These are phyloP conservation scores for Boletus vermiculosoides DNA, from an alignment of 768 basidiomycete genomes.

Conservation along the genomic window DNA sequence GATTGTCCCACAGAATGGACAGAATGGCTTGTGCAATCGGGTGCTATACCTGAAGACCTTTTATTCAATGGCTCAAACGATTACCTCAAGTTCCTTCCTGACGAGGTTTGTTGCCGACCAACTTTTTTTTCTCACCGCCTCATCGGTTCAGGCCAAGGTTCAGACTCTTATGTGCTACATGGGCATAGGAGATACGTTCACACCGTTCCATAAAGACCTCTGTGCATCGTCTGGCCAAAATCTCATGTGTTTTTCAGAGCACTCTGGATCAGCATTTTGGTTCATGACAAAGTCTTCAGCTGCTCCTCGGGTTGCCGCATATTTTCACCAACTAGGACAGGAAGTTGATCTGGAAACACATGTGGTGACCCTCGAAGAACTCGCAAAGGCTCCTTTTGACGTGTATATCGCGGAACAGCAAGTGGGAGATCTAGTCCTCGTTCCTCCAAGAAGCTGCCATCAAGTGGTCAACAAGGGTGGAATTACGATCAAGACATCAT, in stretches of 20 bases:
- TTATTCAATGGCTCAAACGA: slow-evolving; percentile 56
- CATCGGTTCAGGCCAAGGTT: slow-evolving; percentile 48
- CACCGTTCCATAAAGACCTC: slow-evolving; percentile 81
- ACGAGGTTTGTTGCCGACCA: slow-evolving; percentile 39
- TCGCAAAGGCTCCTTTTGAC: slow-evolving; percentile 62
- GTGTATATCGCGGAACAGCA: slow-evolving; percentile 73
- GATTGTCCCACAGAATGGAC: slow-evolving; percentile 67
- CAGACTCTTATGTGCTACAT: slow-evolving; percentile 87
- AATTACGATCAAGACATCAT: slow-evolving; percentile 78
- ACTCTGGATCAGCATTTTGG: slow-evolving; percentile 75
- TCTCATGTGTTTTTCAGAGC: slow-evolving; percentile 79
- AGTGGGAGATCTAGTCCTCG: slow-evolving; percentile 74
- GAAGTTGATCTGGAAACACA: slow-evolving; percentile 72
- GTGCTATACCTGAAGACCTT: slow-evolving; percentile 51
- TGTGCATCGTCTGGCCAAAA: slow-evolving; percentile 86
- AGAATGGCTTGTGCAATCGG: slow-evolving; percentile 50
- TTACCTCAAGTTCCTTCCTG: slow-evolving; percentile 54
- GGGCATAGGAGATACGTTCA: slow-evolving; percentile 80
- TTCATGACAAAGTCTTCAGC: slow-evolving; percentile 74
- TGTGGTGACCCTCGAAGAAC: slow-evolving; percentile 58
- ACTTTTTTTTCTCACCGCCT: not conserved
- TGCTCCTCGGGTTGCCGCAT: slow-evolving; percentile 52
- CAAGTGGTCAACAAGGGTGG: slow-evolving; percentile 83
- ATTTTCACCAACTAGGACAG: slow-evolving; percentile 49
- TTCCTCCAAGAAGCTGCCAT: slow-evolving; percentile 79